Conservation (phyloP, 352 stramenopile species). For the Pythium oligandrum region DNA sequence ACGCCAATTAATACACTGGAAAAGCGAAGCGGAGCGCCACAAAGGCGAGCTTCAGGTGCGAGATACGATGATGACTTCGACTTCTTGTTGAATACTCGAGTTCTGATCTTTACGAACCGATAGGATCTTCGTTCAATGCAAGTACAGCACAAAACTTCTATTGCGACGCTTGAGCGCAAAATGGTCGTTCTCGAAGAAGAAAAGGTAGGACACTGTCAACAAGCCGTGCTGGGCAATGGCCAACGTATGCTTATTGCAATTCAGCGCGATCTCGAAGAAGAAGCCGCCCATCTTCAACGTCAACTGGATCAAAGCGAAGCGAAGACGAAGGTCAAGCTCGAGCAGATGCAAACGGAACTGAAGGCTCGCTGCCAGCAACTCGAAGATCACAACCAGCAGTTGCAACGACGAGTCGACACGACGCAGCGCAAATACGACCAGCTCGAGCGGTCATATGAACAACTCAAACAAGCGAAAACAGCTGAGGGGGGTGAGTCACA, state of each 20-base stretch:
- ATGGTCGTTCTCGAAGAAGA: slow-evolving; percentile 6
- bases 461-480: no score
- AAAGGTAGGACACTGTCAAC: slow-evolving; percentile 6
- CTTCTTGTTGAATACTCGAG: neutral
- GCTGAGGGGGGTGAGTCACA: no score
- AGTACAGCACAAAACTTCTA: no score
- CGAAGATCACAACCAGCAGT: slow-evolving; percentile 13
- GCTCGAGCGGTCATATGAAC: neutral
- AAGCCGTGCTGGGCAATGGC: slow-evolving; percentile 1
- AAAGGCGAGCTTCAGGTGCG: slow-evolving; percentile 38
- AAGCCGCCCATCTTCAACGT: no score
- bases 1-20: slow-evolving; percentile 30
- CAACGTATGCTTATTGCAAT: neutral
- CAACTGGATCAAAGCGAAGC: no score
- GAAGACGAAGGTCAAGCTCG: no score
- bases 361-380: slow-evolving; percentile 11
- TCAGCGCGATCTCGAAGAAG: no score
- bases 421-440: slow-evolving; percentile 24
- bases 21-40: slow-evolving; percentile 27
- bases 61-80: neutral
- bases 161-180: slow-evolving; percentile 8
- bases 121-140: no score
- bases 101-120: no score
- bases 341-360: neutral
- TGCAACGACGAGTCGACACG: slow-evolving; percentile 24